A percentile compares a stretch with the other conserved stretches of the same genome.
Conservation (phyloP, 2,329 filamentous ascomycete genomes). For the Apiospora aurea region DNA sequence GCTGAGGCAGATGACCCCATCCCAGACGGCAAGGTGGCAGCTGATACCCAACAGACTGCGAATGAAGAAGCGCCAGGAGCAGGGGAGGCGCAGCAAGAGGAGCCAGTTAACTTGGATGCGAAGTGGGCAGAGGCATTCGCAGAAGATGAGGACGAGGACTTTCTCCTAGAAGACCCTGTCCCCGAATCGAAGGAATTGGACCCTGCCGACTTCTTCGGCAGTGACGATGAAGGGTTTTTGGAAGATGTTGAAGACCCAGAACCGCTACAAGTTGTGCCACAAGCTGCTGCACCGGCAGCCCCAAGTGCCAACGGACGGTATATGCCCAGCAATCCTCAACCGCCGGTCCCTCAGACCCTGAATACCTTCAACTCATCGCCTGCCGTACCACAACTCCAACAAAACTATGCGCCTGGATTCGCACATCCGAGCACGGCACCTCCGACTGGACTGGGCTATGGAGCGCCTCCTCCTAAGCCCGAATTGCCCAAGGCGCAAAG, state of each 20-base stretch:
- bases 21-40: not conserved
- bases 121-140: conserved; percentile 85
- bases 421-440: conserved; percentile 38
- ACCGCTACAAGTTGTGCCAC: conserved; percentile 30
- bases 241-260: conserved; percentile 66
- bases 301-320: conserved; percentile 46
- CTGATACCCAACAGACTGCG: conserved; percentile 26
- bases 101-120: conserved; percentile 62
- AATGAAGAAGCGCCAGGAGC: conserved; percentile 27
- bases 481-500: conserved; percentile 72
- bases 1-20: conserved; percentile 29
- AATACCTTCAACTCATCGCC: conserved; percentile 59
- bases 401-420: conserved; percentile 37
- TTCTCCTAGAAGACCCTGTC: conserved; percentile 65
- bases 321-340: conserved; percentile 38
- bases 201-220: conserved; percentile 73
- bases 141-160: conserved; percentile 72
- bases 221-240: conserved; percentile 86
- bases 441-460: conserved; percentile 44
- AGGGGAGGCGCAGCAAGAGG: conserved; percentile 36
- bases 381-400: conserved; percentile 38
- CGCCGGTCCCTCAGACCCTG: conserved; percentile 34
- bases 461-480: conserved; percentile 48
- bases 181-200: conserved; percentile 60
- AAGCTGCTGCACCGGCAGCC: conserved; percentile 35